Conservation (phyloP, 345 rosid species). For the Acer saccharum region DNA sequence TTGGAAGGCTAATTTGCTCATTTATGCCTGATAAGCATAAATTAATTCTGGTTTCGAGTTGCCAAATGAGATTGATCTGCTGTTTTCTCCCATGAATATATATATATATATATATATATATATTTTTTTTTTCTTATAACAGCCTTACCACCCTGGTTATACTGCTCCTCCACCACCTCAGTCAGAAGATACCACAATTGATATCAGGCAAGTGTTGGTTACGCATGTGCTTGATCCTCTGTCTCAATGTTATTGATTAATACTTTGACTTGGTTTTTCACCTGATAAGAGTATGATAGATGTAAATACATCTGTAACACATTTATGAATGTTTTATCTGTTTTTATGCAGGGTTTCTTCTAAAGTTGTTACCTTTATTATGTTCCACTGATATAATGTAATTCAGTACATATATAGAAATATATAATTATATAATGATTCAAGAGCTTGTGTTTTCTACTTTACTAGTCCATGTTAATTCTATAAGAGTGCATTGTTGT, state of each 20-base stretch:
- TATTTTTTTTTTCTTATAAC: conserved; percentile 17
- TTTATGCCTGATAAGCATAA: conserved; percentile 1
- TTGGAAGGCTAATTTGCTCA: conserved; percentile 4
- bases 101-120: not conserved
- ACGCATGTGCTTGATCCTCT: not conserved
- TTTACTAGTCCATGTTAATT: not conserved
- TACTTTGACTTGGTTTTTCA: not conserved
- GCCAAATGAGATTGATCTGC: not conserved
- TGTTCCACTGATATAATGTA: not conserved
- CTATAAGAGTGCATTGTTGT: conserved; percentile 10
- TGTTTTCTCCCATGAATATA: conserved; percentile 11
- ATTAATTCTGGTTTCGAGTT: not conserved
- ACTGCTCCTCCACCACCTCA: conserved; percentile 67
- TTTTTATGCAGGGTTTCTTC: not conserved
- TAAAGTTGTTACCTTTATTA: not conserved
- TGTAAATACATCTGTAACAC: not conserved
- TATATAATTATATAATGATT: too few species aligned
- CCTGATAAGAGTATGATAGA: not conserved
- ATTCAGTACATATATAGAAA: too few species aligned
- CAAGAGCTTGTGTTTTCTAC: not conserved
- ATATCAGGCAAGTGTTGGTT: conserved; percentile 66
- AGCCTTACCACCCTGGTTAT: conserved; percentile 91
- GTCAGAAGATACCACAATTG: conserved; percentile 69
- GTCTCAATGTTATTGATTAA: not conserved
- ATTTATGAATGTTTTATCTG: not conserved